Base-by-base conservation (phyloP, 768 basidiomycete genomes). In the Hypholoma fasciculare region DNA sequence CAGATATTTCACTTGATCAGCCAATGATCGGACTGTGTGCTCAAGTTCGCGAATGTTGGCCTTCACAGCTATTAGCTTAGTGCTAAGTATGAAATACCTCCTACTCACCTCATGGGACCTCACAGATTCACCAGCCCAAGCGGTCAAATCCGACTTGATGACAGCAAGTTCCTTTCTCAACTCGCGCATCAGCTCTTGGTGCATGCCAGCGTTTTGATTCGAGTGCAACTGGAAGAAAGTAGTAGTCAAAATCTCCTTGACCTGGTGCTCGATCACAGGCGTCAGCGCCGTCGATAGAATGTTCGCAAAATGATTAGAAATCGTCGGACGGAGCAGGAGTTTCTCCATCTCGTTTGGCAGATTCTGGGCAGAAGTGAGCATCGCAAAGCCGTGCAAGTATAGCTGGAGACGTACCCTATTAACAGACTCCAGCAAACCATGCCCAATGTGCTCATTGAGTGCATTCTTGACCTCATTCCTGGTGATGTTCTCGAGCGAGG, bases 1-100 rank as follows among this genome's bases (percentile, higher is more conserved):
- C 92, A 72, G 74, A 86, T 54, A 90, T 69, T 92, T 93, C 66
- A 94, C 84, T 68, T 94, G 92, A 50, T 94, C 92, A 30, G 88
- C 81, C 55, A 94, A 76, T 20, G 83, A 65, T 53, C 90, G 80
- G 54, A 94, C 87, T 6, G 84, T 85, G 63, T 87, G 88, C 71
- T 94, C 92, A 56, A 94, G 80, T 42, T 94, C 91, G 59, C 90
- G 83, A 56, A 94, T 89, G 23, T 88, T 76, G 27, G 83, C 76
- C 92, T 93, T 58, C 13, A 43, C 39, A 20, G 48, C 34, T 23
- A 39, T 43, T 23, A 52, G 7, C 7, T 14, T 16, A 14, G 23
- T 38, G 36, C 9, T 3, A 14, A 42, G 8, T 47, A n/a, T 39
- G 50, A 39, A 12, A 48, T 20, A 34, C 9, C 30, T 34, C 44